Base-by-base conservation (phyloP, 305 asterid genomes). In the Nicotiana rustica region DNA sequence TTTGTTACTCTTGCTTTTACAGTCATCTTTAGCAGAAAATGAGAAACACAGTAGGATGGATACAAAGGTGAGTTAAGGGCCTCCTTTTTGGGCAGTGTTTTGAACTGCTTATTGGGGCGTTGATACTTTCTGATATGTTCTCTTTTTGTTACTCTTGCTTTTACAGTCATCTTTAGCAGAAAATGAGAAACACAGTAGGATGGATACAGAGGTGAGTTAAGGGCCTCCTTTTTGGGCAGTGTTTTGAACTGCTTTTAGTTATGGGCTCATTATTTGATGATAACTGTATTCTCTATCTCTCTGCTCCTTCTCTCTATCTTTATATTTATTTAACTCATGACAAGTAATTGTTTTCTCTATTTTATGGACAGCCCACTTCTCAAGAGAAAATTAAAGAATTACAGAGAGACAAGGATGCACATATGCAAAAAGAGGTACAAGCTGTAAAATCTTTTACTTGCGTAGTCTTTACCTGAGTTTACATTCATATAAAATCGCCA, bases 181-280 rank as follows among this genome's bases (percentile, higher is more conserved):
- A 75, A 67, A 80, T 33, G 91, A 89, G 82, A 90, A 83, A 83
- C 83, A 79, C 60, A 5, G 71, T 33, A 80, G 89, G 88, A 70
- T 86, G 78, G 92, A 85, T 70, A 87, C 87, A 86, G 93, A 89
- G 91, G 97, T 92, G 85, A 79, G 79, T 76, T 82, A 57, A 49
- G 25, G 83, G 52, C 65, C 80, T 75, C 65, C 80, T 75, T 41
- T 25, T 29, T 75, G 67, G 65, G 49, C 55, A 49, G 61, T 17
- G 41, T 55, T 44, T 77, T 47, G 81, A 83, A 64, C 77, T 82
- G 31, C 68, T 61, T 47, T 67, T 56, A 81, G 77, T 36, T 57
- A 59, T 60, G 78, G 29, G 57, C 18, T 83, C 65, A 52, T 75
- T 10, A 75, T 75, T 29, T 52, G 65, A 81, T 49, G 52, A 67